phyloP scores from a whole-genome alignment of 1,284 basidiomycete genomes.

The Cryptococcus sp. region DNA sequence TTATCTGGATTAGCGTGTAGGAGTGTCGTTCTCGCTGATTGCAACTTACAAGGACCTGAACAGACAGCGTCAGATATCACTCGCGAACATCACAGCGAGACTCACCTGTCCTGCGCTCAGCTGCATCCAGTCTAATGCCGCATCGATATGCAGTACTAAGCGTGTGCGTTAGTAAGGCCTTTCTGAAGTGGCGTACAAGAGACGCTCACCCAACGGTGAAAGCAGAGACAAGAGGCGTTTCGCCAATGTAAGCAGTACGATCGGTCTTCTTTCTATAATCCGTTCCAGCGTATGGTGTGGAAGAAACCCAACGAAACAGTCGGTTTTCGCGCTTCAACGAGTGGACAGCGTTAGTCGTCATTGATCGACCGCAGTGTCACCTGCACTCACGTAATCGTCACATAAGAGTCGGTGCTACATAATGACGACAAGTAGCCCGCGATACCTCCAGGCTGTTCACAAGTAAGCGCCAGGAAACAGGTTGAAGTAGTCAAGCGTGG shows the following conservation, averaged over 20 bases:
- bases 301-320: constrained; percentile 93
- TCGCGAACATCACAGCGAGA: not conserved
- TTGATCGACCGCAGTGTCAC: not conserved
- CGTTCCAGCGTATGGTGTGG: constrained; percentile 85
- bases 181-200: constrained; percentile 19
- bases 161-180: not conserved
- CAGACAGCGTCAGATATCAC: not conserved
- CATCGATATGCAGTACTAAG: constrained; percentile 93
- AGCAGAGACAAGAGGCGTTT: constrained; percentile 92
- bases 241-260: constrained; percentile 92
- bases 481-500: not conserved
- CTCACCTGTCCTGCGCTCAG: constrained; percentile 76
- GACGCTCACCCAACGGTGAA: constrained; percentile 75
- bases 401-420: constrained; percentile 88
- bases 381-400: constrained; percentile 66
- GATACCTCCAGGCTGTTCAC: constrained; percentile 84
- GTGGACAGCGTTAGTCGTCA: not conserved
- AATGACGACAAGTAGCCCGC: constrained; percentile 97
- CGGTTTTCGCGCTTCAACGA: constrained; percentile 80
- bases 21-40: not conserved
- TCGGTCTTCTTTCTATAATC: constrained; percentile 88
- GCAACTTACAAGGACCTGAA: constrained; percentile 9
- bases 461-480: not conserved
- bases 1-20: constrained; percentile 58
- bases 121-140: constrained; percentile 97